phyloP scores from a whole-genome alignment of 108 stramenopile genomes.

The Fistulifera pelliculosa region DNA sequence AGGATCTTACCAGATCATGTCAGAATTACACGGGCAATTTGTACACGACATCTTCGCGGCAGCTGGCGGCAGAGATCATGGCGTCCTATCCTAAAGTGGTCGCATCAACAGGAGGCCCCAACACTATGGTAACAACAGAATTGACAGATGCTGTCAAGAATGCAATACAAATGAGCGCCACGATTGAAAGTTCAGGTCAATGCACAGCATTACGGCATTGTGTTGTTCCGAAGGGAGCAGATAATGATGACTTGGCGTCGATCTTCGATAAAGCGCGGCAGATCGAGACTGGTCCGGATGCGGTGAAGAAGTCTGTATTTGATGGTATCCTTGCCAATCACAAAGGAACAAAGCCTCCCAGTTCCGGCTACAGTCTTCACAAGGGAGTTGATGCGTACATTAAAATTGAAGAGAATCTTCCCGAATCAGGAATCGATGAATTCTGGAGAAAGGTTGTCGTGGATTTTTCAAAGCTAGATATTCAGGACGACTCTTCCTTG shows the following conservation, averaged over 20 bases:
- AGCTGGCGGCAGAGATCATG: conserved; percentile 57
- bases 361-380: conserved; percentile 41
- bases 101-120: conserved; percentile 83
- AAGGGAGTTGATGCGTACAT: conserved; percentile 45
- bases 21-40: conserved; percentile 47
- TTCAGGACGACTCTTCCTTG: conserved; percentile 16
- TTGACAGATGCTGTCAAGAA: background rate
- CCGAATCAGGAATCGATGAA: conserved; percentile 24
- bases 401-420: conserved; percentile 19
- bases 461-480: conserved; percentile 41
- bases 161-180: conserved; percentile 64
- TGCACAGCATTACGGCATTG: conserved; percentile 82
- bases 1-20: conserved; percentile 41
- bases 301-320: conserved; percentile 41
- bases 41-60: conserved; percentile 67
- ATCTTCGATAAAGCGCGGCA: conserved; percentile 32
- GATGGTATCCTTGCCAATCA: conserved; percentile 60
- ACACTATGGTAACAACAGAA: conserved; percentile 55
- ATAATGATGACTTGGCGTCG: conserved; percentile 30
- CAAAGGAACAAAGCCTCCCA: conserved; percentile 33
- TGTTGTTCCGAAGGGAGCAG: conserved; percentile 43
- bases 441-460: conserved; percentile 80
- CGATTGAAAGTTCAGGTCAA: conserved; percentile 79
- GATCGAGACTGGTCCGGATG: conserved; percentile 28
- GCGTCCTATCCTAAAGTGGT: conserved; percentile 57